Evolutionary conservation across 2,329 filamentous ascomycete genomes (phyloP), one percentile per base, ranked within the genome.

Genomic region (Chaetomiaceae sp.): DNA sequence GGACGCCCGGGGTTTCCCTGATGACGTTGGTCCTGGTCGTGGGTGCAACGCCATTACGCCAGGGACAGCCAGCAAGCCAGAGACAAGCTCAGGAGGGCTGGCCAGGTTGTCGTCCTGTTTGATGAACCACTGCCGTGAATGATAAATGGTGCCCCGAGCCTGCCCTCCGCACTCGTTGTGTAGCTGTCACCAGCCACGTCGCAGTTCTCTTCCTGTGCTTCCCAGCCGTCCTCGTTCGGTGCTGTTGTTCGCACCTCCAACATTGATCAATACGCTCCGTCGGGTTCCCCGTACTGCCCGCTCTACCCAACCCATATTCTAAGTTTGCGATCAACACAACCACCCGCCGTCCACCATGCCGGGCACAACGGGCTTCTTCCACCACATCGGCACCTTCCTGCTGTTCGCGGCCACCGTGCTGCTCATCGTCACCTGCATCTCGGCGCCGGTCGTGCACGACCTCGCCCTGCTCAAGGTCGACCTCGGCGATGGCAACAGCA

Each of bases 301-400:
- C n/a, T n/a, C n/a, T n/a, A n/a, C n/a, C n/a, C n/a, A n/a, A n/a
- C n/a, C n/a, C n/a, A n/a, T n/a, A n/a, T n/a, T n/a, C n/a, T n/a
- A n/a, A n/a, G n/a, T n/a, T n/a, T n/a, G n/a, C n/a, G n/a, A n/a
- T n/a, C n/a, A 33, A 18, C n/a, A 41, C 9, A 24, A 9, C 22
- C 5, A 6, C 5, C 6, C 22, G 9, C 27, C 17, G 3, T 30
- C 36, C 39, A 67, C 42, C 46, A 76, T 76, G 73, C 72, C 69
- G 44, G 10, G 44, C 35, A 52, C 69, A 52, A 72, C 70, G 47
- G 67, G 66, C 48, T 69, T 73, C 54, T 64, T 79, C 53, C 76
- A 79, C 62, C 72, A 79, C 59, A 62, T 81, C 44, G 79, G 78
- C 61, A 75, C 75, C 22, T 72, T 78, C 54, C 62, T 82, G 56